Percentiles rank a stretch among this genome's conserved stretches.
Evolutionary conservation across 257 asterid genomes (phyloP).

Genomic region (Linderniella brevidens): DNA sequence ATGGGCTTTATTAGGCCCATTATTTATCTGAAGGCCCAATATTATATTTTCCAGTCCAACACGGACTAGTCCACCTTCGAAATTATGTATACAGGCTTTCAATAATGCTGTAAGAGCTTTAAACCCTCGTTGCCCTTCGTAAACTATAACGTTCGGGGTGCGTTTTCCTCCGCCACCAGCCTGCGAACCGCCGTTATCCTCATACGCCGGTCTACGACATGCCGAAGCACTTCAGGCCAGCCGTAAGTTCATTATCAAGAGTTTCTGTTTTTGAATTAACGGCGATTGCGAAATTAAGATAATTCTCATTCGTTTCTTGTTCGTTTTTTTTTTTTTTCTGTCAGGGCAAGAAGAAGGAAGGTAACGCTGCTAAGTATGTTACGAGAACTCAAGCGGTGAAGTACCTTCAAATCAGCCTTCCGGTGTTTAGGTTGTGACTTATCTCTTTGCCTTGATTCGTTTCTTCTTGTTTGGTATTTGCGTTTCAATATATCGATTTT

Average conservation of each 20-base stretch:
- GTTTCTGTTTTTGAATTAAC: background rate
- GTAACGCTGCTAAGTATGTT: slow-evolving; percentile 79
- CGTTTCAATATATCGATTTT: background rate
- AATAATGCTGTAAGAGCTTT: no score
- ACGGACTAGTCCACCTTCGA: no score
- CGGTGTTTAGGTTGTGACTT: slow-evolving; percentile 53
- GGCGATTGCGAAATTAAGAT: background rate
- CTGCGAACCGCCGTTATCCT: no score
- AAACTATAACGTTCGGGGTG: no score
- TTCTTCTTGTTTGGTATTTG: background rate
- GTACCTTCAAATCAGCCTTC: slow-evolving; percentile 72
- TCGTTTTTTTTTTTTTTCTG: no score
- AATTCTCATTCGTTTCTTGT: background rate
- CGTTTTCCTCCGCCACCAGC: no score
- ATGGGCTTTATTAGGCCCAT: no score
- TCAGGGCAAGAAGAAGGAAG: slow-evolving; percentile 98
- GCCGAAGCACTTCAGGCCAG: slow-evolving; percentile 51
- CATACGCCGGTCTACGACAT: slow-evolving; percentile 13
- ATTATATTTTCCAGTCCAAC: no score
- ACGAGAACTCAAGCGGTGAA: slow-evolving; percentile 84
- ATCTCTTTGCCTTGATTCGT: slow-evolving; percentile 1
- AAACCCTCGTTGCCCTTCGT: no score
- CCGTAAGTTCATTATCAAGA: slow-evolving; percentile 19
- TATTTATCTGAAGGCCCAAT: no score
- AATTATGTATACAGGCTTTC: no score